These are phyloP conservation scores for Cryptomeria japonica DNA, from an alignment of 75 land plant genomes.

Conservation along the genomic window DNA sequence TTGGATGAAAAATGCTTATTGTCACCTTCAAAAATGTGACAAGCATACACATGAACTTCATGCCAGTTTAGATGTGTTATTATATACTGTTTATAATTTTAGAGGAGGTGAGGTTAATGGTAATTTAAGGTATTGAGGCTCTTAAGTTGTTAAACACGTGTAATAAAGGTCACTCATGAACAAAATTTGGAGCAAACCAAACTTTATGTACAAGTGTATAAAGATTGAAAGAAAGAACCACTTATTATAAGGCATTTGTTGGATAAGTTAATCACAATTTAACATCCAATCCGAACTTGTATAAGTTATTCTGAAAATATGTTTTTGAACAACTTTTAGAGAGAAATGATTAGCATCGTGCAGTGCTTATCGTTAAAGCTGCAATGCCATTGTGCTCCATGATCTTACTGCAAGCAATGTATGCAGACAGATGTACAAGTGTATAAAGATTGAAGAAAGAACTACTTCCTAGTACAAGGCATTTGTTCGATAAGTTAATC, in stretches of 20 bases:
- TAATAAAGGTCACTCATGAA: no score
- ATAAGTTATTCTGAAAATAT: no score
- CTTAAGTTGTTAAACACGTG: not conserved
- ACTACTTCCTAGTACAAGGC: no score
- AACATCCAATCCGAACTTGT: no score
- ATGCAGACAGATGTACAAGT: not conserved
- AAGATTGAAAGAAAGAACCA: not conserved
- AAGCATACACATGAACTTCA: not conserved
- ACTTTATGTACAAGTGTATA: not conserved
- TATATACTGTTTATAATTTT: not conserved
- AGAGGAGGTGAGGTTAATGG: not conserved
- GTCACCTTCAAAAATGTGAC: not conserved
- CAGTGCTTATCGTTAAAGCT: no score
- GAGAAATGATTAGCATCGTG: no score
- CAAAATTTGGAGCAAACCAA: not conserved
- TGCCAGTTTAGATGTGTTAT: not conserved
- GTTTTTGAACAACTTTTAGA: no score
- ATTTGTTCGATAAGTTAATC: no score
- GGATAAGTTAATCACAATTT: no score
- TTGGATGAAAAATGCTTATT: not conserved
- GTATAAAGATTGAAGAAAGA: not conserved
- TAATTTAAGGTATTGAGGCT: not conserved
- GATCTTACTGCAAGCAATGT: no score
- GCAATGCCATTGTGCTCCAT: no score
- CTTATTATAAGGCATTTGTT: no score